These are phyloP conservation scores for Cyclospora cayetanensis DNA, from an alignment of 169 alveolate genomes.

Conservation along the genomic window DNA sequence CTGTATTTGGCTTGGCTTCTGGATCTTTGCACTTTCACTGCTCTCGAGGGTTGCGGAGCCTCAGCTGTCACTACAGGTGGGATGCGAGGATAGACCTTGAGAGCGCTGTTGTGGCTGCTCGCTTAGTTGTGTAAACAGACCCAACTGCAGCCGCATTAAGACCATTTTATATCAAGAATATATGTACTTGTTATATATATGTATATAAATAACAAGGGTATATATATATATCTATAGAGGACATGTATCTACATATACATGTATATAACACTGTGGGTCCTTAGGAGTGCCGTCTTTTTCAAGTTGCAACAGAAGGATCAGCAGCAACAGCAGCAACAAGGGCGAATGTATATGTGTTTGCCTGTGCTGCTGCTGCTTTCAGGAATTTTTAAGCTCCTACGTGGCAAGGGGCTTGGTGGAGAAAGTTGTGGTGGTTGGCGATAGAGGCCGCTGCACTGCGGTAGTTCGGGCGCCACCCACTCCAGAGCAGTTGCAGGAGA, in stretches of 20 bases:
- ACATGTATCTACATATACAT: no score
- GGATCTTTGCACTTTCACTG: constrained; percentile 42
- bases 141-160: no score
- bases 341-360: background rate
- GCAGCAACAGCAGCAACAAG: background rate
- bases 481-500: constrained; percentile 36
- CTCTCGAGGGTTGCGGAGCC: constrained; percentile 44
- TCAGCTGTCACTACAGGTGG: constrained; percentile 57
- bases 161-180: no score
- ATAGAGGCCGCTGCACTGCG: constrained; percentile 67
- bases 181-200: no score
- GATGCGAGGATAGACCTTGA: no score
- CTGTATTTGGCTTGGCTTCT: constrained; percentile 57
- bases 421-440: constrained; percentile 62
- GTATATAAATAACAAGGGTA: no score
- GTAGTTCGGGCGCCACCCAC: constrained; percentile 55
- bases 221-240: no score
- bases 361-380: background rate
- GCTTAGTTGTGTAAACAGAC: no score
- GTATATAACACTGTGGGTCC: background rate
- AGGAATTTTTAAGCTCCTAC: constrained; percentile 62
- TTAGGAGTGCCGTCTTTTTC: background rate
- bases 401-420: constrained; percentile 70
- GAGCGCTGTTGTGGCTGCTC: no score
- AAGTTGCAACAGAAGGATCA: background rate